Evolutionary conservation across 768 basidiomycete genomes (phyloP).

Genomic region (Phylloporus sp.): DNA sequence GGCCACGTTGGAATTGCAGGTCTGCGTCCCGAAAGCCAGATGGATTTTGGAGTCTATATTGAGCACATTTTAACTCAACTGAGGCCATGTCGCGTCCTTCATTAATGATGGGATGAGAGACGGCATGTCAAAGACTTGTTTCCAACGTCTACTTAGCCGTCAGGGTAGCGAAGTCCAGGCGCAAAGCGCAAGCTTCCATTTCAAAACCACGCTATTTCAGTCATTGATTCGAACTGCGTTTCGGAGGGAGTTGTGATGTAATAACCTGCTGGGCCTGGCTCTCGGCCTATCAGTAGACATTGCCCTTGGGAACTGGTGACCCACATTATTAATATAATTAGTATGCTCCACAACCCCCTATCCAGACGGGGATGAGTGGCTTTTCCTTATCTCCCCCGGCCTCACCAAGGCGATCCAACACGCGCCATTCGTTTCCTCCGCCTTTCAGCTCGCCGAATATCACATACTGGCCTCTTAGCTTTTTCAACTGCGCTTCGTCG

Average conservation of each 20-base stretch:
- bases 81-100: not conserved
- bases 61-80: not conserved
- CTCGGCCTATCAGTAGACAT: not conserved
- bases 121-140: not conserved
- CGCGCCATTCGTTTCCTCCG: slow-evolving; percentile 29
- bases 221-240: not conserved
- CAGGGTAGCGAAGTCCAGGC: not conserved
- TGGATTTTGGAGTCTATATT: not conserved
- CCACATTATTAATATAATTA: slow-evolving; percentile 2
- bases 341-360: slow-evolving; percentile 36
- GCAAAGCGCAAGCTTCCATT: not conserved
- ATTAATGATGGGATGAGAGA: not conserved
- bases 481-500: slow-evolving; percentile 39
- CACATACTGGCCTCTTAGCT: slow-evolving; percentile 48
- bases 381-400: slow-evolving; percentile 35
- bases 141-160: not conserved
- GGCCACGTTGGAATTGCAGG: not conserved
- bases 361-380: slow-evolving; percentile 39
- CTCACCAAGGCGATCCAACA: slow-evolving; percentile 33
- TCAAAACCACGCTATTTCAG: not conserved
- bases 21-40: not conserved
- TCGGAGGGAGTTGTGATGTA: slow-evolving; percentile 5
- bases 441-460: slow-evolving; percentile 39
- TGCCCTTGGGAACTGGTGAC: not conserved
- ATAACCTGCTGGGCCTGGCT: not conserved